A percentile compares a stretch with the other conserved stretches of the same genome.
phyloP scores from a whole-genome alignment of 2,329 filamentous ascomycete genomes.

The Davidsoniella virescens region DNA sequence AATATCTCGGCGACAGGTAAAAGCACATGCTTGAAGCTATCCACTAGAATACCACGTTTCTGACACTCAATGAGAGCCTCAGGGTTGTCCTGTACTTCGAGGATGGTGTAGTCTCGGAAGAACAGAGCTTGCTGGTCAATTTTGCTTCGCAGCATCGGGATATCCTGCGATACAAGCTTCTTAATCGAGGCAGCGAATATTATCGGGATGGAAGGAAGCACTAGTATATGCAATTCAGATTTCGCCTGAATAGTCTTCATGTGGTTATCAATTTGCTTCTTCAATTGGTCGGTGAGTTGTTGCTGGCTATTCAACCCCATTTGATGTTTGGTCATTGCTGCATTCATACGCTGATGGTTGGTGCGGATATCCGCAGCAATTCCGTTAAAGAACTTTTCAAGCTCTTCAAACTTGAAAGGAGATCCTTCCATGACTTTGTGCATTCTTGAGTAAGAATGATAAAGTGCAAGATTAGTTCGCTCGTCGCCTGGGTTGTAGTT shows the following conservation, averaged over 20 bases:
- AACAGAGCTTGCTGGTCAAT: constrained; percentile 53
- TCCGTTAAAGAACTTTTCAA: constrained; percentile 42
- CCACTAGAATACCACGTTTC: constrained; percentile 27
- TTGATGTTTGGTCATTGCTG: constrained; percentile 3
- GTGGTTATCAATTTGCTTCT: constrained; percentile 27
- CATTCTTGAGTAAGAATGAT: constrained; percentile 39
- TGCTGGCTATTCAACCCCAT: neutral
- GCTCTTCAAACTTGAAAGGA: constrained; percentile 42
- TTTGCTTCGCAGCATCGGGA: constrained; percentile 40
- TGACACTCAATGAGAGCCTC: constrained; percentile 26
- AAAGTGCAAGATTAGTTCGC: constrained; percentile 34
- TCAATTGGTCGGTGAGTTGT: constrained; percentile 17
- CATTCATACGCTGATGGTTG: constrained; percentile 20
- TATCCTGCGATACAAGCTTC: constrained; percentile 43
- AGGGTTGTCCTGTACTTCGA: constrained; percentile 45
- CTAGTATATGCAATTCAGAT: constrained; percentile 35
- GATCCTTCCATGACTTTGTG: constrained; percentile 32
- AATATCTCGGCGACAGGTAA: constrained; percentile 21
- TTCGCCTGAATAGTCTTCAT: constrained; percentile 31
- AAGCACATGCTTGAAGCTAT: constrained; percentile 43
- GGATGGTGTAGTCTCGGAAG: constrained; percentile 53
- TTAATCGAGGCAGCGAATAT: constrained; percentile 42
- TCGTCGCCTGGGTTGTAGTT: constrained; percentile 24
- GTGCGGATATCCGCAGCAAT: constrained; percentile 32
- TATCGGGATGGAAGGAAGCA: constrained; percentile 29